Conservation (phyloP, 495 filamentous ascomycete species). For the Monascus purpureus region DNA sequence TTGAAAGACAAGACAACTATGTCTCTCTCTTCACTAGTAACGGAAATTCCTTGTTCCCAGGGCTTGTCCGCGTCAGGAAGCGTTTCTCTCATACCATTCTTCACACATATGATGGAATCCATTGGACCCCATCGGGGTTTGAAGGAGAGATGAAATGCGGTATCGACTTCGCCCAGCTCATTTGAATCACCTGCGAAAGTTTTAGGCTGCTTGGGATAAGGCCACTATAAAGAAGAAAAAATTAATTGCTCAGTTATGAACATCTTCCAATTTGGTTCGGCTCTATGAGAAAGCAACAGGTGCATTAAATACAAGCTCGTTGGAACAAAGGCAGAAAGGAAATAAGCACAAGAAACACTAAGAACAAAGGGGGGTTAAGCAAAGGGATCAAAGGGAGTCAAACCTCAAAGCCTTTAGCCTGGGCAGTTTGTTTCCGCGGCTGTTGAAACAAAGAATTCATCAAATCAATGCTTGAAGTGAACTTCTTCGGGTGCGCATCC, state of each 20-base stretch:
- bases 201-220: slow-evolving; percentile 66
- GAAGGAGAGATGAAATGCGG: slow-evolving; percentile 47
- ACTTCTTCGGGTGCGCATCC: slow-evolving; percentile 37
- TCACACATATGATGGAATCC: slow-evolving; percentile 54
- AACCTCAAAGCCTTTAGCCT: slow-evolving; percentile 58
- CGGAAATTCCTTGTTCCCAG: slow-evolving; percentile 22
- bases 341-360: slow-evolving; percentile 13
- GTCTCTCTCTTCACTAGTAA: slow-evolving; percentile 26
- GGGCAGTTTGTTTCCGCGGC: slow-evolving; percentile 26
- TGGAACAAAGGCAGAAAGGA: too few species aligned
- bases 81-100: slow-evolving; percentile 12
- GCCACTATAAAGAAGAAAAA: slow-evolving; percentile 53
- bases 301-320: too few species aligned
- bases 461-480: slow-evolving; percentile 71
- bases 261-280: slow-evolving; percentile 11
- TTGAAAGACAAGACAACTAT: slow-evolving; percentile 17
- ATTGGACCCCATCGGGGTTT: slow-evolving; percentile 69
- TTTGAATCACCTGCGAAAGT: slow-evolving; percentile 40
- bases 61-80: slow-evolving; percentile 10
- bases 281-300: slow-evolving; percentile 18
- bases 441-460: slow-evolving; percentile 78
- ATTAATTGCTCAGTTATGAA: slow-evolving; percentile 27
- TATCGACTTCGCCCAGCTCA: slow-evolving; percentile 43
- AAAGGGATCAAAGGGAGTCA: slow-evolving; percentile 37
- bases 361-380: slow-evolving; percentile 12